Percentiles rank a stretch among this genome's conserved stretches.
Conservation (phyloP, 257 asterid species). For the Solanum medicagineum region DNA sequence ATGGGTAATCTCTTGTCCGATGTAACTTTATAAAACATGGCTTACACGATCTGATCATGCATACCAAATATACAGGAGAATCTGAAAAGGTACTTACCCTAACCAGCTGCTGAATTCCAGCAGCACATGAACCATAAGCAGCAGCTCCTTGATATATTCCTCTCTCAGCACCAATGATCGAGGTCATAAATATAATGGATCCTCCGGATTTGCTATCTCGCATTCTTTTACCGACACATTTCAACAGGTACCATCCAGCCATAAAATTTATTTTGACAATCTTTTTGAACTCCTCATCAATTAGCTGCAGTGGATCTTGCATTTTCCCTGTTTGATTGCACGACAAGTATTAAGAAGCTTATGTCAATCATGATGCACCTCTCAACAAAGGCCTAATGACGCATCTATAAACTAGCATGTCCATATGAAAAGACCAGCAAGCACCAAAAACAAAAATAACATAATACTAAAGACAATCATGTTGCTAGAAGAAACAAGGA, state of each 20-base stretch:
- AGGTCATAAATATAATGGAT: conserved; percentile 62
- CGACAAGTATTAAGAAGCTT: background rate
- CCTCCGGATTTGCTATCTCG: conserved; percentile 81
- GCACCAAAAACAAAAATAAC: background rate
- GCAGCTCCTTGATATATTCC: conserved; percentile 93
- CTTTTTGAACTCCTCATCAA: conserved; percentile 67
- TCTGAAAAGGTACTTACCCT: conserved; percentile 38
- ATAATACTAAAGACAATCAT: background rate
- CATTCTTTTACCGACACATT: conserved; percentile 60
- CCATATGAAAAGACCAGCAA: background rate
- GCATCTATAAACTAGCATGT: background rate
- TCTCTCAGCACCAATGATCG: conserved; percentile 79
- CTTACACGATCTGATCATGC: background rate
- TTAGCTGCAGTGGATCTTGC: conserved; percentile 56
- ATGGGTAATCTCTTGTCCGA: background rate
- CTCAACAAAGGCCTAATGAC: background rate
- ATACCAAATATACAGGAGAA: background rate
- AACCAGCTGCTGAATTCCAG: conserved; percentile 80
- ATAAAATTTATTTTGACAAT: conserved; percentile 57
- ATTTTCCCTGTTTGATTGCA: conserved; percentile 60
- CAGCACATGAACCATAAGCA: conserved; percentile 89
- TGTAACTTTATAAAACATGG: background rate
- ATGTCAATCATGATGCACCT: background rate
- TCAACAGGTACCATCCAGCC: conserved; percentile 77
- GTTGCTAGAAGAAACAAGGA: background rate